Evolutionary conservation across 768 basidiomycete genomes (phyloP), one percentile per base, ranked within the genome.

Genomic region (Mycena crocata): DNA sequence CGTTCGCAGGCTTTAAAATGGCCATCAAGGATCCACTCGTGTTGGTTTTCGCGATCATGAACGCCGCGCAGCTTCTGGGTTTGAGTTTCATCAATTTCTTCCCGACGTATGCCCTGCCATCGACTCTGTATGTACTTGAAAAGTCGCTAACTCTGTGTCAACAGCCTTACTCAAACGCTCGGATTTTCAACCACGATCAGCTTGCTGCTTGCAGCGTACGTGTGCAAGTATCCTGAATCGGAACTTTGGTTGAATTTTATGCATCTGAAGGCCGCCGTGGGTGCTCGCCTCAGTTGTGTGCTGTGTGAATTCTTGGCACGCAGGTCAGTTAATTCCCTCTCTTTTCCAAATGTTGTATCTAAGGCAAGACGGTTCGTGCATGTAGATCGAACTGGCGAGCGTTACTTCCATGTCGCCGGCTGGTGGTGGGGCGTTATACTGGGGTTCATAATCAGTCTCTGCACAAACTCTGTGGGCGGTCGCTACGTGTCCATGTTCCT

Each of bases 401-500:
- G 89, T 8, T 90, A 86, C 77, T 88, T 89, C 81, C 90, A 91
- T 73, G 80, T 85, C 54, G 75, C 79, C 3, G 79, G 73, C 2
- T 85, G 83, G 78, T 89, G 87, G 88, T 89, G 88, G 88, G 85
- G 79, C 3, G 83, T 84, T 49, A 87, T 90, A 2, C 42, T 89
- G 4, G 90, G 87, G 1, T 90, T 85, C 68, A 86, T 90, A 66
- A 88, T 91, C 64, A 84, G 84, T 2, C 73, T 90, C 23, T 84
- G 84, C 2, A 90, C 89, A 0, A 82, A 82, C 77, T 78, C 76
- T 4, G 81, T 82, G n/a, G 83, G 76, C 0, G 88, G 81, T 1
- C 84, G 89, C 57, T 90, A 91, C 67, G 79, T 90, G 30, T 83
- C 87, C 1, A 76, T 90, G 74, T 90, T 90, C 76, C 78, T 90